Conservation (phyloP, 805 yeast genomes). For the Nematodospora valgi region DNA sequence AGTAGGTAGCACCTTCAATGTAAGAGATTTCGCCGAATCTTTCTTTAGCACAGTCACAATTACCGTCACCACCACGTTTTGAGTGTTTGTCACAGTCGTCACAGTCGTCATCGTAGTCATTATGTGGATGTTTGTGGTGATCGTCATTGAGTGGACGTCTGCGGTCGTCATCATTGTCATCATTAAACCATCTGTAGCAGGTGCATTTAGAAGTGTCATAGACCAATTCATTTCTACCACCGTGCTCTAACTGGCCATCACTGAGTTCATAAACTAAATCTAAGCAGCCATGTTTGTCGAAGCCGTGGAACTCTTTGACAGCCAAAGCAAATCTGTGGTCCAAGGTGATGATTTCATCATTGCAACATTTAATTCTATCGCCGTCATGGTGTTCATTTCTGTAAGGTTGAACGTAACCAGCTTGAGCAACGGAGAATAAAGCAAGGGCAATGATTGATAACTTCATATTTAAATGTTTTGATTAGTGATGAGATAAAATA, state of each 20-base stretch:
- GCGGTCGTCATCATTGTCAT: not conserved
- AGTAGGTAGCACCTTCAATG: constrained; percentile 10
- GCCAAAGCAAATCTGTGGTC: constrained; percentile 4
- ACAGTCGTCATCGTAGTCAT: too few species aligned
- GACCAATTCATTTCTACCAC: constrained; percentile 1
- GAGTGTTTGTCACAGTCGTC: too few species aligned
- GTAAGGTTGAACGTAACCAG: too few species aligned
- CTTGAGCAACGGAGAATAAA: too few species aligned
- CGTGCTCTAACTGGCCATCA: constrained; percentile 3
- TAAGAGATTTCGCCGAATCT: constrained; percentile 2
- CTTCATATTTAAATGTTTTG: too few species aligned
- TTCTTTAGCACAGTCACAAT: not conserved
- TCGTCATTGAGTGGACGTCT: not conserved
- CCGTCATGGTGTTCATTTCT: too few species aligned
- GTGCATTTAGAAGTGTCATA: constrained; percentile 1
- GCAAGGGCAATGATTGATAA: too few species aligned
- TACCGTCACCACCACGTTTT: too few species aligned
- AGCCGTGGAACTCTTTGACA: constrained; percentile 1
- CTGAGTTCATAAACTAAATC: constrained; percentile 4
- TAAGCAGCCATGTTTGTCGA: too few species aligned
- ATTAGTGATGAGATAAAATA: too few species aligned
- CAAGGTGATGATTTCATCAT: constrained; percentile 3
- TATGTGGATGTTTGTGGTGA: too few species aligned
- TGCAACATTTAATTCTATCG: too few species aligned
- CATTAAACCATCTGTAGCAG: not conserved